Conservation (phyloP, 306 rosid genomes). For the Cicer pinnatifidum region DNA sequence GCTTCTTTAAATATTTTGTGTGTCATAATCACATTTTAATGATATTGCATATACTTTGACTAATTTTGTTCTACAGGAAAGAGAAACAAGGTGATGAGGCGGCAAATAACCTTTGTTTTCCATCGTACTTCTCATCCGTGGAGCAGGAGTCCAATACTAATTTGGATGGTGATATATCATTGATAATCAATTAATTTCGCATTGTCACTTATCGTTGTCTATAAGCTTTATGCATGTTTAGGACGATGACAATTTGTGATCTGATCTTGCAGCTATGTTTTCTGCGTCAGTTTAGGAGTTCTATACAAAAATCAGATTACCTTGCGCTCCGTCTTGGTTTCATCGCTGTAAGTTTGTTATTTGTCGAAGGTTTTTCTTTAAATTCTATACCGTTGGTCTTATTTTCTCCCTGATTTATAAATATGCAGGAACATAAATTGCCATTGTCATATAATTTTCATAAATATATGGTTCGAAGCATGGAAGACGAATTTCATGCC, state of each 20-base stretch:
- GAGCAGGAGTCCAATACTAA: conserved; percentile 87
- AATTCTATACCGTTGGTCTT: conserved; percentile 19
- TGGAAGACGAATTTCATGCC: conserved; percentile 97
- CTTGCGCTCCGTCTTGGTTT: conserved; percentile 95
- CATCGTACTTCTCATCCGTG: conserved; percentile 97
- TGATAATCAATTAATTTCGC: conserved; percentile 7
- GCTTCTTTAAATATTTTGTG: conserved; percentile 13
- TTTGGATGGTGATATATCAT: conserved; percentile 81
- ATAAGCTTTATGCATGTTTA: neutral
- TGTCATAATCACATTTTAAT: conserved; percentile 13
- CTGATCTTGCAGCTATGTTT: conserved; percentile 82
- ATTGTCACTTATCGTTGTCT: neutral
- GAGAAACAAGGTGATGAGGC: conserved; percentile 80
- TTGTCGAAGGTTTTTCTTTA: neutral
- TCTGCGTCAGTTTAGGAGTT: conserved; percentile 84
- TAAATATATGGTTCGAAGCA: conserved; percentile 87
- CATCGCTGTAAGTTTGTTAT: conserved; percentile 65
- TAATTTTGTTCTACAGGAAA: conserved; percentile 53
- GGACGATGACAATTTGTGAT: conserved; percentile 41
- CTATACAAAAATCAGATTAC: conserved; percentile 82
- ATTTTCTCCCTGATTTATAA: conserved; percentile 39
- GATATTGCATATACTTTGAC: conserved; percentile 14
- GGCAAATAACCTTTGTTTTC: conserved; percentile 86
- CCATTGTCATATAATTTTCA: conserved; percentile 84
- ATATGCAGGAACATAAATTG: conserved; percentile 79